Conservation (phyloP, 805 yeast genomes). For the Monosporozyma servazzii region DNA sequence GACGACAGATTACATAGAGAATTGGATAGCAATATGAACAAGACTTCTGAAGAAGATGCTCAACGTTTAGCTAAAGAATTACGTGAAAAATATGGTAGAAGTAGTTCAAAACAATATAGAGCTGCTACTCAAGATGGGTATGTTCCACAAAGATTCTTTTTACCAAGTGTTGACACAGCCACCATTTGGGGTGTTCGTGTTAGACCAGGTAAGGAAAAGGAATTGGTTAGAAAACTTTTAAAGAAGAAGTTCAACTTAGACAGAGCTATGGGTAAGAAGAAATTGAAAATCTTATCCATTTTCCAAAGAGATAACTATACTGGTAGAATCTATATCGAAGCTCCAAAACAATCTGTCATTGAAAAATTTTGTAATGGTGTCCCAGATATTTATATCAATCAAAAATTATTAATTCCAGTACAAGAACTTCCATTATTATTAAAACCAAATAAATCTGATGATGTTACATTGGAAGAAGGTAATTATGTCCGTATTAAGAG, state of each 20-base stretch:
- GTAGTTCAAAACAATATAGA: slow-evolving; percentile 69
- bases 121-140: slow-evolving; percentile 67
- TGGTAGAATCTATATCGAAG: slow-evolving; percentile 91
- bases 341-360: slow-evolving; percentile 86
- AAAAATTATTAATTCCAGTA: slow-evolving; percentile 84
- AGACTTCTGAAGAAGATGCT: slow-evolving; percentile 88
- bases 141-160: slow-evolving; percentile 84
- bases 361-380: slow-evolving; percentile 82
- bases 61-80: slow-evolving; percentile 86
- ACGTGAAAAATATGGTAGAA: slow-evolving; percentile 85
- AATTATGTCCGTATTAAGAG: slow-evolving; percentile 83
- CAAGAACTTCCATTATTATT: slow-evolving; percentile 89
- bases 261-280: slow-evolving; percentile 50
- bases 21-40: slow-evolving; percentile 78
- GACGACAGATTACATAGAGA: slow-evolving; percentile 86
- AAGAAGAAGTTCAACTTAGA: slow-evolving; percentile 76
- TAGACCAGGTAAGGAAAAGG: slow-evolving; percentile 88
- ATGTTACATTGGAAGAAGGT: slow-evolving; percentile 83
- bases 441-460: slow-evolving; percentile 81
- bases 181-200: slow-evolving; percentile 93
- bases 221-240: slow-evolving; percentile 71
- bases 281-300: slow-evolving; percentile 78
- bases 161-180: slow-evolving; percentile 96
- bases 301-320: slow-evolving; percentile 90
- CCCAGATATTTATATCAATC: slow-evolving; percentile 68